A percentile compares a stretch with the other conserved stretches of the same genome.
phyloP scores from a whole-genome alignment of 805 yeast genomes.

The Hanseniaspora hatyaiensis region DNA sequence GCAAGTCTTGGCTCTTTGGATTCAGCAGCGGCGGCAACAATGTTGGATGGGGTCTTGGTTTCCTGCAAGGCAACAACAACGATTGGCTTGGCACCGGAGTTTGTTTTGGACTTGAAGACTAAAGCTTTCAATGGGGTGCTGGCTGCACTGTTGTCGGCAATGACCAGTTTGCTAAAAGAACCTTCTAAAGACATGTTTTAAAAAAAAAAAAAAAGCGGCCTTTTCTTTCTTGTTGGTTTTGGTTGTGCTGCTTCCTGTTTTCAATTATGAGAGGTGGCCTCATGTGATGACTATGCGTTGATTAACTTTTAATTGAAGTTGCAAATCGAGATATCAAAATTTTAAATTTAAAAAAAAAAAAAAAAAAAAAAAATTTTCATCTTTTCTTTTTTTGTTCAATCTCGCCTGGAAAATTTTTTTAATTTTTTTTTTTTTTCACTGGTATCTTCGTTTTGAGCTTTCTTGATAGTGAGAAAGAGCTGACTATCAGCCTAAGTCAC shows the following conservation, averaged over 20 bases:
- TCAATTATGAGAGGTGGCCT: too few relatives aligned
- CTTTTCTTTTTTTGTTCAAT: too few relatives aligned
- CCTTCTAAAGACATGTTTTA: slow-evolving; percentile 69
- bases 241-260: neutral
- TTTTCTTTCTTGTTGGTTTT: neutral
- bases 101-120: slow-evolving; percentile 84
- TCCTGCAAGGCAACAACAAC: slow-evolving; percentile 63
- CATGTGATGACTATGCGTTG: too few relatives aligned
- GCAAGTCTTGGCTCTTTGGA: slow-evolving; percentile 84
- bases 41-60: slow-evolving; percentile 56
- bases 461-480: neutral
- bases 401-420: too few relatives aligned
- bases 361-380: too few relatives aligned
- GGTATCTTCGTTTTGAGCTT: neutral
- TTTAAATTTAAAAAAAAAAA: too few relatives aligned
- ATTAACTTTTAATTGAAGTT: too few relatives aligned
- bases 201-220: too few relatives aligned
- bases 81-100: slow-evolving; percentile 68
- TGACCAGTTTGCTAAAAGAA: slow-evolving; percentile 53
- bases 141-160: slow-evolving; percentile 43
- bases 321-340: too few relatives aligned
- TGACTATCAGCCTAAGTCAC: too few relatives aligned
- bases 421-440: neutral
- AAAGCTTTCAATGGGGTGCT: slow-evolving; percentile 56
- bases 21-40: slow-evolving; percentile 53